These are phyloP conservation scores for Strobilomyces confusus DNA, from an alignment of 768 basidiomycete genomes.

Conservation along the genomic window DNA sequence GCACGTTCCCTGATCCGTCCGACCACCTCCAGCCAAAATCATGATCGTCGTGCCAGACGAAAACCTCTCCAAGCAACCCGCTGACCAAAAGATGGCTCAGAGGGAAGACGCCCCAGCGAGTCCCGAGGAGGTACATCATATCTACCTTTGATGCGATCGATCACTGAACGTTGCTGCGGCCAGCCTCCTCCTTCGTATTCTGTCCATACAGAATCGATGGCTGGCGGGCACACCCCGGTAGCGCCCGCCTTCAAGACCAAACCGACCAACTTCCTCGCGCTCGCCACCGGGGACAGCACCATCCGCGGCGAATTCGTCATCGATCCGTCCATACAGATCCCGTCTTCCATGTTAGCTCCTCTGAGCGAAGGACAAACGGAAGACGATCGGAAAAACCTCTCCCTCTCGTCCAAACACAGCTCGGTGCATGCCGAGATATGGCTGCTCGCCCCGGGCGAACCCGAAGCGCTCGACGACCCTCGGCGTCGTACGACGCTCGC, in stretches of 20 bases:
- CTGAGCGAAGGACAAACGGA: conserved; percentile 34
- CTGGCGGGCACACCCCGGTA: neutral
- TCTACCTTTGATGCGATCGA: neutral
- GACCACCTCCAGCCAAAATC: neutral
- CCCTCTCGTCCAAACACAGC: conserved; percentile 32
- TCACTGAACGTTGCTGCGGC: neutral
- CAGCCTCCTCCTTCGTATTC: conserved; percentile 28
- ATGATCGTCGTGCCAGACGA: conserved; percentile 10
- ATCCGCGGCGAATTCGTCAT: conserved; percentile 37
- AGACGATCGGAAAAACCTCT: conserved; percentile 37
- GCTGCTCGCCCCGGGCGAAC: conserved; percentile 20
- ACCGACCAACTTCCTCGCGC: conserved; percentile 24
- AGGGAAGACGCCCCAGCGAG: neutral
- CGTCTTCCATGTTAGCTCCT: conserved; percentile 37
- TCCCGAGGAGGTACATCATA: conserved; percentile 7
- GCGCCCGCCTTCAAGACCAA: conserved; percentile 22
- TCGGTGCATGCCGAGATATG: conserved; percentile 39
- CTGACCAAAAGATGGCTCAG: neutral
- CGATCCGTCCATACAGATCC: conserved; percentile 40
- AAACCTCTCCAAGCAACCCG: neutral
- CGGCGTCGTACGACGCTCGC: conserved; percentile 19
- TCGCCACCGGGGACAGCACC: conserved; percentile 4
- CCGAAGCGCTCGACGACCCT: too few species aligned
- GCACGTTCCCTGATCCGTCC: neutral
- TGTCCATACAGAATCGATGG: neutral